Base-by-base conservation (phyloP, 2,329 filamentous ascomycete species). In the Trichoderma sp. region DNA sequence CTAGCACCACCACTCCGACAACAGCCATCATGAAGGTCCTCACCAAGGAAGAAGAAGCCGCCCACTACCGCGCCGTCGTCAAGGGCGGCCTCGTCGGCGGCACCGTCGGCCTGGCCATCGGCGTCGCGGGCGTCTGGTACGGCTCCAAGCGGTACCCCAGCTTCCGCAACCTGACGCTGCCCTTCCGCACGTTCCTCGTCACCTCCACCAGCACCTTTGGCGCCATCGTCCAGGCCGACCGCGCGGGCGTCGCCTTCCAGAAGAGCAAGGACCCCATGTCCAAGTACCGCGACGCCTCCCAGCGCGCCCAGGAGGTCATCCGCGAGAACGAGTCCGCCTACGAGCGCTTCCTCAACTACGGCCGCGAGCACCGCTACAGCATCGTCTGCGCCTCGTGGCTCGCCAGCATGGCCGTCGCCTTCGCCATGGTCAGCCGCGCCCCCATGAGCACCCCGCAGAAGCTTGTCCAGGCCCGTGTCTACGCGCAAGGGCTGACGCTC, bases 391-490 rank as follows among this genome's bases (percentile, higher is more conserved):
- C 82, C 57, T 89, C 88, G 24, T 97, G 93, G 93, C 78, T 94
- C 15, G 90, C 89, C 45, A 88, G 88, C 72, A 94, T 97, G 88
- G 87, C 83, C 66, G 78, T 89, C 48, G 89, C 91, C 5, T 85
- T 95, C 70, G 87, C 83, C 63, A 76, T 96, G 34, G 92, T 97
- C 68, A 87, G 90, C 73, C 86, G 92, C 68, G 92, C 92, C 76
- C 88, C 85, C 69, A 82, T 96, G 54, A 86, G 84, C 57, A 88
- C 87, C 2, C 80, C 85, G 67, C 93, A 97, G 82, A 97, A 97
- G 83, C 81, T 97, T 24, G 93, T 97, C 17, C 93, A 97, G 83
- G 93, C 93, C 26, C 89, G 93, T 85, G 90, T 97, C 69, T 97
- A 97, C 78, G 93, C 93, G 3, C 93, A 97, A 81, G 92, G 91